Evolutionary conservation across 2,329 filamentous ascomycete species (phyloP), one percentile per base, ranked within the genome.

Genomic region (Cytospora schulzeri): DNA sequence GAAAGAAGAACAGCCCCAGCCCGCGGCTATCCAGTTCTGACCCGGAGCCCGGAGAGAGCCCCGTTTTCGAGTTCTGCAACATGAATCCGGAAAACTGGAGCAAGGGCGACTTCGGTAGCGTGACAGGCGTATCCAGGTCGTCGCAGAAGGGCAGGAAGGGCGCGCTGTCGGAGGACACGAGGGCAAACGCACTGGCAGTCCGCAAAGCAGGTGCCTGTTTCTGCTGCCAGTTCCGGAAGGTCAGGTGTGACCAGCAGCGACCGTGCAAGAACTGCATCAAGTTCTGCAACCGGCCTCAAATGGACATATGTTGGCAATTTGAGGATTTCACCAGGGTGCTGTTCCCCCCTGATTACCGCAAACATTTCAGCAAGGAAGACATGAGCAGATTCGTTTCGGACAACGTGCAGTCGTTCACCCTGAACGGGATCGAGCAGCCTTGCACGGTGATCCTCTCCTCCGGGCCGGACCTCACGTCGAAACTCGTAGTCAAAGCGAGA

Each of bases 301-400:
- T 84, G 69, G 79, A 83, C 24, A 77, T 87, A 28, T 87, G 84
- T 74, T 86, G 84, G 84, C 83, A 83, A 70, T 86, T 87, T 65
- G 77, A 79, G 50, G 83, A 86, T 70, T 87, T 87, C 65, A 66
- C 82, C 9, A 76, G 77, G 0, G 76, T 82, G 2, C 70, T 87
- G 29, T 86, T 86, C 63, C 84, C 84, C 5, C 11, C 80, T 85
- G 63, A 80, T 86, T n/a, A n/a, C 41, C 77, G 83, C 8, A 70
- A 70, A 0, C 84, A 86, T 70, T 79, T 87, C 65, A 74, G 73
- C 54, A 82, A 80, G 67, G 81, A 84, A 2, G 77, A 80, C 66
- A 83, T 86, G 76, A 66, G 71, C 12, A 72, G 69, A 52, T 86
- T 85, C 69, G 70, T 84, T 24, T 71, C 71, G 6, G 78, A 84